A percentile compares a stretch with the other conserved stretches of the same genome.
These are phyloP conservation scores for Zoysia matrella DNA, from an alignment of 202 grass and related monocot genomes.

Conservation along the genomic window DNA sequence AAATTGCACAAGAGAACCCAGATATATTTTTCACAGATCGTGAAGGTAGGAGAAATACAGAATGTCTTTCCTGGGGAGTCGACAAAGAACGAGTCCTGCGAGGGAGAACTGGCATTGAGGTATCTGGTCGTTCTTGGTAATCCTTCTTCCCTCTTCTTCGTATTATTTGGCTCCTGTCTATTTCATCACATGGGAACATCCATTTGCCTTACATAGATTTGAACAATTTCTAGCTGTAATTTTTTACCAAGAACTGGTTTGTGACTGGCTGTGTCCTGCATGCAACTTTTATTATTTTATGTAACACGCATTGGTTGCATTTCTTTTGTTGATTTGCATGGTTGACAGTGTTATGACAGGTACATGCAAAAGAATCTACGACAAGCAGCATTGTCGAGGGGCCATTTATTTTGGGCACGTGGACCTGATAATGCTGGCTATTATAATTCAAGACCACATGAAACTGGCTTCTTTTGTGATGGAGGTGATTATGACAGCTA, in stretches of 20 bases:
- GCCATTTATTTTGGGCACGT: conserved; percentile 89
- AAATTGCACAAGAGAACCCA: conserved; percentile 92
- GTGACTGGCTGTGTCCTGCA: no score
- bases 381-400: conserved; percentile 61
- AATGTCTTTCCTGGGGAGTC: conserved; percentile 95
- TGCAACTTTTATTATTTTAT: conserved; percentile 7
- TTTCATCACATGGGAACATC: conserved; percentile 8
- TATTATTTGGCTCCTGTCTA: conserved; percentile 30
- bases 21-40: conserved; percentile 95
- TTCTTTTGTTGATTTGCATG: conserved; percentile 40
- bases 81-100: conserved; percentile 82
- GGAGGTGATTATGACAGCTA: conserved; percentile 92
- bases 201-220: conserved; percentile 11
- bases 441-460: conserved; percentile 92
- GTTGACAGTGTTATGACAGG: conserved; percentile 83
- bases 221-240: not conserved
- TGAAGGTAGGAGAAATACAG: conserved; percentile 88
- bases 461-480: conserved; percentile 93
- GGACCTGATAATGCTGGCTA: conserved; percentile 93
- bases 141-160: conserved; percentile 42
- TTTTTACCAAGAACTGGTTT: no score
- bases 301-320: conserved; percentile 22
- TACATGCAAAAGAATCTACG: conserved; percentile 91
- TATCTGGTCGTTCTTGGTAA: conserved; percentile 56
- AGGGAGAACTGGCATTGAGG: conserved; percentile 96